These are phyloP conservation scores for Plantago elongata DNA, from an alignment of 257 asterid genomes.

Conservation along the genomic window DNA sequence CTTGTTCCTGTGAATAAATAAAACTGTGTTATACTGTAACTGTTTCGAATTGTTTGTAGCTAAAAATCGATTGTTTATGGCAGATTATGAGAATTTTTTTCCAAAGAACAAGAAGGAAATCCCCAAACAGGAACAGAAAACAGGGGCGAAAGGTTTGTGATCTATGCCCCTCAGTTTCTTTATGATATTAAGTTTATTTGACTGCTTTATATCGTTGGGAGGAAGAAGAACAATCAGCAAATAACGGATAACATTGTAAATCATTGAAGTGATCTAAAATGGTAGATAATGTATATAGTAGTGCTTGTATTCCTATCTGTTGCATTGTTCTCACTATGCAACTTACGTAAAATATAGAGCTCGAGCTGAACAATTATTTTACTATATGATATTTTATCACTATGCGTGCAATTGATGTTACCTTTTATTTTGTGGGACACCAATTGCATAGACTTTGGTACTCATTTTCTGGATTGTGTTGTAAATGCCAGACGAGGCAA, in stretches of 20 bases:
- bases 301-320: neutral
- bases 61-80: conserved; percentile 6
- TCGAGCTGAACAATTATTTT: too few species aligned
- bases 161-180: conserved; percentile 4
- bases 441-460: neutral
- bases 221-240: neutral
- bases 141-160: conserved; percentile 57
- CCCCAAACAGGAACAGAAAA: conserved; percentile 51
- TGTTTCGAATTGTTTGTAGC: neutral
- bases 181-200: conserved; percentile 3
- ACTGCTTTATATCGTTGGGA: neutral
- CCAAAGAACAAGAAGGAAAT: conserved; percentile 54
- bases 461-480: conserved; percentile 10
- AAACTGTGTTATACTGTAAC: neutral
- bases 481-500: conserved; percentile 51
- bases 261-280: too few species aligned
- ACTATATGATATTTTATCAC: too few species aligned
- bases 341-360: too few species aligned
- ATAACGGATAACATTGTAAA: too few species aligned
- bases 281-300: too few species aligned
- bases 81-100: conserved; percentile 58
- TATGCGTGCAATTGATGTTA: neutral
- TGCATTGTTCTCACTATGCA: too few species aligned
- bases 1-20: neutral
- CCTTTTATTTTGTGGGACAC: neutral